Conservation (phyloP, 1,139 yeast species). For the Lodderomyces oxycetoniae region DNA sequence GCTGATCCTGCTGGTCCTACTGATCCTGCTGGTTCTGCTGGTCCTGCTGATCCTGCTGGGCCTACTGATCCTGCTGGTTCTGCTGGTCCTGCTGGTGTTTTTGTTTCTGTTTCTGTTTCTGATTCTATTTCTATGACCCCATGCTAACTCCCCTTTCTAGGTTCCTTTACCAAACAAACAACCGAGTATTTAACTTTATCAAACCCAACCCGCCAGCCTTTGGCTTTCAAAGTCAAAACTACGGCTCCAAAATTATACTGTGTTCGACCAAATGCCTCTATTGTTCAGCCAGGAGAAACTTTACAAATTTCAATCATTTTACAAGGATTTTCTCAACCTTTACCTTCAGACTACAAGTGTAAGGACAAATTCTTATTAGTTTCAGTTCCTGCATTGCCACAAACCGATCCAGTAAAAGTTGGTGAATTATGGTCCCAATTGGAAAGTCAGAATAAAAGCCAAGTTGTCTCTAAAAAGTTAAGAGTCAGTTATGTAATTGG, state of each 20-base stretch:
- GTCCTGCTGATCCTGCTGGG: too few relatives aligned
- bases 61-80: too few relatives aligned
- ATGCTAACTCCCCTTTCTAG: too few relatives aligned
- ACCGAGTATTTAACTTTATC: constrained; percentile 65
- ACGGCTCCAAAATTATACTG: constrained; percentile 96
- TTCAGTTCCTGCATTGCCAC: constrained; percentile 68
- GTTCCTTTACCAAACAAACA: constrained; percentile 69
- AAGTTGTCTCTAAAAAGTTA: constrained; percentile 68
- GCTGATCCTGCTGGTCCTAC: too few relatives aligned
- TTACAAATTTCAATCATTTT: constrained; percentile 76
- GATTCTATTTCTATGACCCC: too few relatives aligned
- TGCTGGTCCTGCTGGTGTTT: too few relatives aligned
- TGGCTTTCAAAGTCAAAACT: constrained; percentile 94
- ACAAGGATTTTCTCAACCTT: constrained; percentile 77
- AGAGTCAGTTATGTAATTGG: constrained; percentile 61
- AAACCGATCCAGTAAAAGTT: constrained; percentile 52
- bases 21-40: too few relatives aligned
- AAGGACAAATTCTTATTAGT: constrained; percentile 91
- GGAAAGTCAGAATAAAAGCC: constrained; percentile 57
- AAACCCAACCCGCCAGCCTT: constrained; percentile 57
- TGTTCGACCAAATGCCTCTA: constrained; percentile 91
- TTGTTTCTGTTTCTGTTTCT: too few relatives aligned
- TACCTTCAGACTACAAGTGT: constrained; percentile 68
- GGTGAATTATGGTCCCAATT: constrained; percentile 70
- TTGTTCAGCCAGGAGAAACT: constrained; percentile 69